These are phyloP conservation scores for Leishmania tarentolae DNA, from an alignment of 208 protist genomes.

Conservation along the genomic window DNA sequence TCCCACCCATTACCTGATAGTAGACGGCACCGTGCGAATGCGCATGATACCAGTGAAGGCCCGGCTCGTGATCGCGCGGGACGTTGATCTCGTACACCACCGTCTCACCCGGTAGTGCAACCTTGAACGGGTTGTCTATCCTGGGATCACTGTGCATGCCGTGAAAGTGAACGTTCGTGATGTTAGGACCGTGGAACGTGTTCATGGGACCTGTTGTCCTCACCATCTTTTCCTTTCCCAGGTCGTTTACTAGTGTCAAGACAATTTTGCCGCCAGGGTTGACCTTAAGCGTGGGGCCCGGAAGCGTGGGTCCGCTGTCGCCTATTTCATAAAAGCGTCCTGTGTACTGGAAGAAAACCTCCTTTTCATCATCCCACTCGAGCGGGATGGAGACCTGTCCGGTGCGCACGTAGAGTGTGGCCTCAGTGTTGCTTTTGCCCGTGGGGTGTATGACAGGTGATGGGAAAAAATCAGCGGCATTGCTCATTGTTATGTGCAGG, in stretches of 20 bases:
- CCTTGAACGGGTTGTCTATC: conserved; percentile 74
- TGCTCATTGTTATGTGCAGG: conserved; percentile 14
- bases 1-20: conserved; percentile 76
- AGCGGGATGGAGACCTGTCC: conserved; percentile 57
- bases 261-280: conserved; percentile 69
- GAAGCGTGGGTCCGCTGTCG: conserved; percentile 43
- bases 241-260: conserved; percentile 61
- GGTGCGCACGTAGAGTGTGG: conserved; percentile 47
- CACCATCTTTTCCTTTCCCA: conserved; percentile 36
- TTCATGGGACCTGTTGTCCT: conserved; percentile 42
- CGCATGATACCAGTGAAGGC: conserved; percentile 88
- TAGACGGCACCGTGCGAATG: conserved; percentile 81
- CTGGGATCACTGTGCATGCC: conserved; percentile 74
- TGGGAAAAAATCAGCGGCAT: conserved; percentile 20
- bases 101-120: conserved; percentile 38
- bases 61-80: conserved; percentile 68
- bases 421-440: conserved; percentile 44
- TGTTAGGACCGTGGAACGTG: conserved; percentile 70
- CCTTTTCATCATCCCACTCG: conserved; percentile 23
- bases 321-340: conserved; percentile 64
- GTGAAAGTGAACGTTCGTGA: conserved; percentile 87
- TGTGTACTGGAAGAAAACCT: conserved; percentile 66
- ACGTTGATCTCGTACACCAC: conserved; percentile 75
- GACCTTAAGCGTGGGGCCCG: conserved; percentile 69
- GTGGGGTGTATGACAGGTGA: conserved; percentile 38